Percentiles rank a stretch among this genome's conserved stretches.
phyloP scores from a whole-genome alignment of 352 stramenopile species.

The Lagenidium giganteum region DNA sequence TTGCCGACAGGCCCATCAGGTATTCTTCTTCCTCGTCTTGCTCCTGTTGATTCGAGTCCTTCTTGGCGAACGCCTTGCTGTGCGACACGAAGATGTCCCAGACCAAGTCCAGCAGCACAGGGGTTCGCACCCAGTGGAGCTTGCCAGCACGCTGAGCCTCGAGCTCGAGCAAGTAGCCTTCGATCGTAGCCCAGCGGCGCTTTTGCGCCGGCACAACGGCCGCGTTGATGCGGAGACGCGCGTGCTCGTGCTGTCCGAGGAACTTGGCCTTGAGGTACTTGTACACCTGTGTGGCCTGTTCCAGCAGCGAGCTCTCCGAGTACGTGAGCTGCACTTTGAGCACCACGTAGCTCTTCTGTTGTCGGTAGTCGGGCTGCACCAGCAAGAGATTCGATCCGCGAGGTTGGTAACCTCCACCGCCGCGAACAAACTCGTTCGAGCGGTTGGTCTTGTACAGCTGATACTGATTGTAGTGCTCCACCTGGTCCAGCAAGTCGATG shows the following conservation, averaged over 20 bases:
- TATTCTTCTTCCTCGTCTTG: slow-evolving; percentile 32
- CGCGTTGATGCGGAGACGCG: slow-evolving; percentile 47
- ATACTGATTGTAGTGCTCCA: slow-evolving; percentile 55
- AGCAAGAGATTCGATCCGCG: too few species aligned
- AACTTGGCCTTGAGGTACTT: slow-evolving; percentile 58
- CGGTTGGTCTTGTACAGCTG: slow-evolving; percentile 29
- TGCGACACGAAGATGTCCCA: slow-evolving; percentile 65
- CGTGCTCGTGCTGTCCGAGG: slow-evolving; percentile 48
- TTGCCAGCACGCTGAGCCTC: slow-evolving; percentile 33
- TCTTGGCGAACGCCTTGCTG: slow-evolving; percentile 19
- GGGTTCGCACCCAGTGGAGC: slow-evolving; percentile 62
- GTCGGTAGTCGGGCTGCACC: too few species aligned
- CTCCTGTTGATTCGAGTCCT: neutral
- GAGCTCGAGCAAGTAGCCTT: slow-evolving; percentile 52
- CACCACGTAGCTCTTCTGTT: too few species aligned
- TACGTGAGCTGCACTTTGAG: slow-evolving; percentile 43
- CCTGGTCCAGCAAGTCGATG: slow-evolving; percentile 61
- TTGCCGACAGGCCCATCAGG: slow-evolving; percentile 26
- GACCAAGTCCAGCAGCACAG: slow-evolving; percentile 53
- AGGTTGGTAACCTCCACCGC: too few species aligned
- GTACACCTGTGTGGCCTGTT: slow-evolving; percentile 59
- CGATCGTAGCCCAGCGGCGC: slow-evolving; percentile 52
- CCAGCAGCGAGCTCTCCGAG: slow-evolving; percentile 54
- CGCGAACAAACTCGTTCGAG: neutral
- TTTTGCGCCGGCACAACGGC: slow-evolving; percentile 58